Conservation (phyloP, 2,329 filamentous ascomycete species). For the Botrytis tulipae region DNA sequence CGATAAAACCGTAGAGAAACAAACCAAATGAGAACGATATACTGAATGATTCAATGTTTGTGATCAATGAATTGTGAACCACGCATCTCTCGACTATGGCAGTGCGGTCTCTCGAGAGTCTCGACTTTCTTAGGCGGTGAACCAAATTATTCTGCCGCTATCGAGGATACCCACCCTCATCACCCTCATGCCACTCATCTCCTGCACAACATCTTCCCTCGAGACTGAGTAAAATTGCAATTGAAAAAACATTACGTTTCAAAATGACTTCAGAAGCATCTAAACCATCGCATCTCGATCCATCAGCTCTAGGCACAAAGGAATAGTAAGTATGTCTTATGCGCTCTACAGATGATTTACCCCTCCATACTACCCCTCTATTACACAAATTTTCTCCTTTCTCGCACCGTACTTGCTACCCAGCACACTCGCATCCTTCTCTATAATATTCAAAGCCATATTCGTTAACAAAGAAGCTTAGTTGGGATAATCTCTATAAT, state of each 20-base stretch:
- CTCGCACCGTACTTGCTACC: background rate
- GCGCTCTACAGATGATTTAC: slow-evolving; percentile 25
- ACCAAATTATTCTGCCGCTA: slow-evolving; percentile 5
- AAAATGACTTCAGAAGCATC: slow-evolving; percentile 32
- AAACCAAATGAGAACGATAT: slow-evolving; percentile 6
- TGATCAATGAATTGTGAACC: background rate
- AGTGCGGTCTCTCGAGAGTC: background rate
- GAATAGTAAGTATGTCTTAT: slow-evolving; percentile 63
- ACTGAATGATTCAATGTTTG: background rate
- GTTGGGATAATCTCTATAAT: slow-evolving; percentile 74
- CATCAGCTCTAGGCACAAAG: slow-evolving; percentile 78
- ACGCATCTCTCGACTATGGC: background rate
- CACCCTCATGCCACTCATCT: background rate
- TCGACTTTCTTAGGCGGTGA: slow-evolving; percentile 2
- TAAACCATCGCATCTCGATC: slow-evolving; percentile 66
- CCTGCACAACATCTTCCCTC: background rate
- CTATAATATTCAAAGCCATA: background rate
- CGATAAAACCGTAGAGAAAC: slow-evolving; percentile 3
- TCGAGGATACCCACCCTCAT: background rate
- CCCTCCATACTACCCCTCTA: slow-evolving; percentile 17
- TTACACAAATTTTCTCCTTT: background rate
- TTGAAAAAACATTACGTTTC: background rate
- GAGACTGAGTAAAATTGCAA: background rate
- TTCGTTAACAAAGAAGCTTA: slow-evolving; percentile 39
- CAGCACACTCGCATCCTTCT: background rate